Base-by-base conservation (phyloP, 345 rosid genomes). In the Lagerstroemia speciosa region DNA sequence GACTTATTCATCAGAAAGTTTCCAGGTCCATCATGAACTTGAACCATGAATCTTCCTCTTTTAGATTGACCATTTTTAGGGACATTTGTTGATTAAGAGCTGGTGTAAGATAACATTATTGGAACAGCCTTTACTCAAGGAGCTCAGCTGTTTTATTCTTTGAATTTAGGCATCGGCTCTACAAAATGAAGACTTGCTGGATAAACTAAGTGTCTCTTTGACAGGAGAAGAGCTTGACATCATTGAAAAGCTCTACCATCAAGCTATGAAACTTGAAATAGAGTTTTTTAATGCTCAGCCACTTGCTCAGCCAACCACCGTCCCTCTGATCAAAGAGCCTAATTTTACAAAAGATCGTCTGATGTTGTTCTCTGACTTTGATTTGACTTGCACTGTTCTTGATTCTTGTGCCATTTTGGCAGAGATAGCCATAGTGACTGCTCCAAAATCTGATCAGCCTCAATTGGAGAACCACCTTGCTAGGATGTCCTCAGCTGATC, bases 401-500 rank as follows among this genome's bases (percentile, higher is more conserved):
- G 99, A 95, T 86, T 95, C 99, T 31, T 88, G 96, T 71, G 98
- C 98, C 75, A 88, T 92, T 73, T 80, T 92, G 83, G 98, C 98
- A 2, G 96, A 95, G 84, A 90, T 95, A 62, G 96, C 99, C 74
- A 90, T 95, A 48, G 76, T 87, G 61, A 92, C 91, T 48, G 98
- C 96, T 41, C 94, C 98, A 60, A 94, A 81, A 74, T 82, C 83
- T 75, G 96, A 92, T 67, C 85, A 75, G 73, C 75, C 67, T 78
- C 85, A 72, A 74, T 66, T 82, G 43, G 92, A 84, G 68, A 75
- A 73, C 77, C 84, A 75, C 65, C 78, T 79, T 74, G 70, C 64
- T 68, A 83, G 92, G 76, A 83, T 92, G 96, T 80, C 96, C 15
- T 89, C 97, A 37, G 73, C 85, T 79, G 97, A 92, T 69, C 82